phyloP scores from a whole-genome alignment of 1,284 basidiomycete genomes.

The Dichomitus squalens region DNA sequence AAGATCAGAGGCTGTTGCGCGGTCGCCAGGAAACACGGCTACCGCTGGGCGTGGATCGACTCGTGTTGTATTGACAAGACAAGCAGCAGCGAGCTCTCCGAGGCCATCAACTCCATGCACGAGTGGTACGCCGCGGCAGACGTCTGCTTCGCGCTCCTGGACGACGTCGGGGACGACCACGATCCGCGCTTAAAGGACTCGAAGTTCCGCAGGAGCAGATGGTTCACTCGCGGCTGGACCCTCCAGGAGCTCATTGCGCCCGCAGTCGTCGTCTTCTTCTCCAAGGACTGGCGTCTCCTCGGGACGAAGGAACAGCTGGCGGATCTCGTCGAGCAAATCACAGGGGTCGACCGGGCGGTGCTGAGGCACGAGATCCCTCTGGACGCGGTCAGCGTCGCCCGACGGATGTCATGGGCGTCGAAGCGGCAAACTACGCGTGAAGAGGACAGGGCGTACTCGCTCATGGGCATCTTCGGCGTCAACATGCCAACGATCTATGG shows the following conservation, averaged over 20 bases:
- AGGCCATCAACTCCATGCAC: slow-evolving; percentile 26
- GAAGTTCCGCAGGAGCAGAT: slow-evolving; percentile 19
- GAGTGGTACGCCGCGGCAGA: slow-evolving; percentile 23
- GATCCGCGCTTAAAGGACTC: slow-evolving; percentile 19
- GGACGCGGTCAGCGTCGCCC: slow-evolving; percentile 18
- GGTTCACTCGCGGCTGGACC: slow-evolving; percentile 24
- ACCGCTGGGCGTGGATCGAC: slow-evolving; percentile 23
- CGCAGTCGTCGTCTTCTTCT: slow-evolving; percentile 15
- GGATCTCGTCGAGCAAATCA: slow-evolving; percentile 16
- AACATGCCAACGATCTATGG: slow-evolving; percentile 24
- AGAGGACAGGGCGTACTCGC: slow-evolving; percentile 23
- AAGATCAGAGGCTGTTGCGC: slow-evolving; percentile 19
- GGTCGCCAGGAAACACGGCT: slow-evolving; percentile 17
- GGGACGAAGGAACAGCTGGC: slow-evolving; percentile 19
- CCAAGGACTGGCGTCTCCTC: slow-evolving; percentile 14
- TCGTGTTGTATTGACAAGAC: slow-evolving; percentile 26
- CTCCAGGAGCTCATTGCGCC: slow-evolving; percentile 23
- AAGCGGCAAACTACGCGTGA: slow-evolving; percentile 21
- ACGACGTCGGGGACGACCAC: slow-evolving; percentile 20
- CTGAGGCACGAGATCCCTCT: slow-evolving; percentile 9
- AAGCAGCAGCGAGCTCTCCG: slow-evolving; percentile 23
- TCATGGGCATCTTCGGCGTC: slow-evolving; percentile 22
- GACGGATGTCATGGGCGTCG: slow-evolving; percentile 23
- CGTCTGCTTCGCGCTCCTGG: slow-evolving; percentile 20
- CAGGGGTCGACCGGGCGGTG: slow-evolving; percentile 12